Base-by-base conservation (phyloP, 75 land plant species). In the Isoetes taiwanensis region DNA sequence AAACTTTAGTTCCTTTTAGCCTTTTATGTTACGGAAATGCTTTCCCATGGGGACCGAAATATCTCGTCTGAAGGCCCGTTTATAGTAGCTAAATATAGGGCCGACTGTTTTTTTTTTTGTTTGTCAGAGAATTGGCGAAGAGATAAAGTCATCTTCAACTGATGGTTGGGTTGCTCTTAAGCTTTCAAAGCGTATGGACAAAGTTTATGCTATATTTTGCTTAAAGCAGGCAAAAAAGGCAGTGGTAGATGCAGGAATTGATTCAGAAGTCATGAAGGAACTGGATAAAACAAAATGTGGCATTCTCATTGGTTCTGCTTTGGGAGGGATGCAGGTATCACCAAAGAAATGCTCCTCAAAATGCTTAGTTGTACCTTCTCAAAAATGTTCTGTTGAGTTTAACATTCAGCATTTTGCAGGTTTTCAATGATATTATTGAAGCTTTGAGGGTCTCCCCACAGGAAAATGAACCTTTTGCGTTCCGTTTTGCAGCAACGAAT, bases 191-290 rank as follows among this genome's bases (percentile, higher is more conserved):
- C 50, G 50, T 23, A 46, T 46, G 50, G 50, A 46, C 16, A 46
- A 76, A 46, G 50, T 46, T 46, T 23, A 46, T 46, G 50, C 50
- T 46, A 19, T 46, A 46, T 23, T 23, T 46, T 32, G 8, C 16
- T 46, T 6, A 46, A 19, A 6, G 50, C 50, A 6, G 50, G 50
- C 91, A 6, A 46, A 46, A 46, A 46, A 46, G 16, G 50, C 50
- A 8, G 50, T 46, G 50, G 50, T 23, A 6, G 16, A 46, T 46
- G 50, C 50, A 3, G 50, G 50, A 46, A 46, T 46, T 4, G 6
- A 19, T 16, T 16, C 8, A 5, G 19, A 46, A 19, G 50, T 5
- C 6, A 6, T n/a, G 16, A 23, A 6, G n/a, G 50, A 46, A 23
- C 50, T 46, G 5, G 50, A 46, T n/a, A 46, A 46, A n/a, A 46